Percentiles rank a stretch among this genome's conserved stretches.
Conservation (phyloP, 108 stramenopile genomes). For the Cylindrotheca fusiformis region DNA sequence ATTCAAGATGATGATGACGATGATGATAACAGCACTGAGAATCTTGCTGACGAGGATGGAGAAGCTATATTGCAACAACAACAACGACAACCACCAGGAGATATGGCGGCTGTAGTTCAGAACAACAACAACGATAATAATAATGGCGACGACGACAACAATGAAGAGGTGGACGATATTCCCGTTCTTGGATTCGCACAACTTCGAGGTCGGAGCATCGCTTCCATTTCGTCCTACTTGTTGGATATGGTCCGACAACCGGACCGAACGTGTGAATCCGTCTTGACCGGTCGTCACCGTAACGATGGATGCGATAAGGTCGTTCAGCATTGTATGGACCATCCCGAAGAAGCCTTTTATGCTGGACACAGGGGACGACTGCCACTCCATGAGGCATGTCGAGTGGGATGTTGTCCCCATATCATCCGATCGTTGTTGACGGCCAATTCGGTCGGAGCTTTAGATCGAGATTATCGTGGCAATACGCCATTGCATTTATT, state of each 20-base stretch:
- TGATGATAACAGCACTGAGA: neutral
- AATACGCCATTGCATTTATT: conserved; percentile 48
- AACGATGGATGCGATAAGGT: conserved; percentile 25
- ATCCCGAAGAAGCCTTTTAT: conserved; percentile 29
- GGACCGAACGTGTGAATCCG: conserved; percentile 19
- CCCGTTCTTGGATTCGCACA: neutral
- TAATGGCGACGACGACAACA: neutral
- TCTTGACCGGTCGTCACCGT: conserved; percentile 10
- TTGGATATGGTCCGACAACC: conserved; percentile 27
- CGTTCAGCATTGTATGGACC: conserved; percentile 12
- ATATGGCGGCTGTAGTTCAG: neutral
- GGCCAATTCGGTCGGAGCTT: conserved; percentile 15
- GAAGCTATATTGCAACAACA: conserved; percentile 4
- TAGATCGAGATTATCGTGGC: conserved; percentile 22
- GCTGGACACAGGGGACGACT: conserved; percentile 18
- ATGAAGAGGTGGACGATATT: neutral
- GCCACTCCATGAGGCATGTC: conserved; percentile 47
- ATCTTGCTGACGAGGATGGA: neutral
- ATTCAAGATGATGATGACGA: neutral
- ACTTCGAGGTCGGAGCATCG: neutral
- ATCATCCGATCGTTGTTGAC: conserved; percentile 33
- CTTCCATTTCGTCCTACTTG: conserved; percentile 15
- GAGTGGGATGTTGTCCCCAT: conserved; percentile 35
- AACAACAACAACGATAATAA: conserved; percentile 1
- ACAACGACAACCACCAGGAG: neutral